Base-by-base conservation (phyloP, 2,329 filamentous ascomycete species). In the Neofusicoccum cordaticola region DNA sequence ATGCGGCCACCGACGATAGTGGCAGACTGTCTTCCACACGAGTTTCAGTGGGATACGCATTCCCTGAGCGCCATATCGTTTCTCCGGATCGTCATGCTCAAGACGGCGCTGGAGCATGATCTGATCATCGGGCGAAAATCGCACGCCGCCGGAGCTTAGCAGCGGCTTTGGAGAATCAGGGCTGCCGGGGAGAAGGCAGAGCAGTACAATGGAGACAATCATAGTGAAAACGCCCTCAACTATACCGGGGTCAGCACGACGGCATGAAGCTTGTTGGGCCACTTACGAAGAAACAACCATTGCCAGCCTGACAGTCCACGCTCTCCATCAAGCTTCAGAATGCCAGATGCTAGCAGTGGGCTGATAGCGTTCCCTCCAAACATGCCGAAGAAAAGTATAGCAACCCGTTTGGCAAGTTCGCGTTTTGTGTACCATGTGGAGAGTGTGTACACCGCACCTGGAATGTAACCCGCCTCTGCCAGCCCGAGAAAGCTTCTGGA, bases 331-430 rank as follows among this genome's bases (percentile, higher is more conserved):
- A 85, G 72, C 61, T 77, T 80, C 6, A 85, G 68, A 7, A 85
- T 80, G 0, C 78, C 82, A 7, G 81, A 80, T 0, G 81, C 82
- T 3, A 85, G 71, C 1, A 85, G 73, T 0, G 82, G 81, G 31
- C 79, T 82, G 1, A 84, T 73, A 0, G 82, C 82, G 22, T 82
- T 81, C 0, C 82, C 82, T 0, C 81, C 78, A 65, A 84, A 83
- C 78, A 84, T 84, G 9, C 83, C 82, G 48, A 85, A 82, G 69
- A 84, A 85, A 13, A 85, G 81, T 0, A 84, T 68, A 1, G 82
- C 81, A 6, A 84, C 78, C 15, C 83, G 74, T 61, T 79, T 80
- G 0, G 80, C 79, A 1, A 83, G 71, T 65, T 84, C 81, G 1
- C 73, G 68, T 44, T 77, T 78, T 0, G 76, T 79, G 63, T 85